Evolutionary conservation across 805 yeast genomes (phyloP), one percentile per base, ranked within the genome.

Genomic region (Saccharomycopsis guyanensis): DNA sequence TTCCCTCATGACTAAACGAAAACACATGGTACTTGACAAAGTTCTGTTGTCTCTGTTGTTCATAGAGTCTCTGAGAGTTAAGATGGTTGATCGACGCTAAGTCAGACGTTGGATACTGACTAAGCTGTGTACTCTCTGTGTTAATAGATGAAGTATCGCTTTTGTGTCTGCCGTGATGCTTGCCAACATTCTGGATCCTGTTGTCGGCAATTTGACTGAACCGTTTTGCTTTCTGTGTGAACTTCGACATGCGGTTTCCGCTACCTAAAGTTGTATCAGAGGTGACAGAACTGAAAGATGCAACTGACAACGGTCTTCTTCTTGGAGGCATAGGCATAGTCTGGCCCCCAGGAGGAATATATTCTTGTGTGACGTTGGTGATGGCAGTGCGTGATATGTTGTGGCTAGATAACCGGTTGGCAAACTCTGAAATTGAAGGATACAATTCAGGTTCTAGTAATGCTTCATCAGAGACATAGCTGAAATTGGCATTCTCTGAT

Each of bases 11-110:
- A 8, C 79, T 78, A 43, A 77, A 63, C 45, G 68, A 70, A 20
- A 77, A 57, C 3, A 80, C 64, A 56, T 82, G 88, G 55, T 81
- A 82, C 56, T 80, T 80, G 29, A 50, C 27, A 80, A 82, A 79
- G 53, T 69, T 73, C 15, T 68, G 70, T 19, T 62, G 22, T 18
- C 35, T 20, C 23, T 43, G 42, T 19, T 49, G 52, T 16, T 38
- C 43, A n/a, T 29, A 24, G 32, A 47, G n/a, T 25, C 24, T 6
- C 31, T 20, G 4, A 22, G 43, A 22, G 22, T 34, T 39, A 24
- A 23, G 15, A 6, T 25, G 29, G 35, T 31, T 40, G 23, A 31
- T 27, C 23, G 29, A 10, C 20, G 37, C 35, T 8, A 27, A 15
- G 3, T 12, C 37, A 4, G 7, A 24, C n/a, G 22, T 35, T 12